These are phyloP conservation scores for Penicillium cosmopolitanum DNA, from an alignment of 495 filamentous ascomycete genomes.

Conservation along the genomic window DNA sequence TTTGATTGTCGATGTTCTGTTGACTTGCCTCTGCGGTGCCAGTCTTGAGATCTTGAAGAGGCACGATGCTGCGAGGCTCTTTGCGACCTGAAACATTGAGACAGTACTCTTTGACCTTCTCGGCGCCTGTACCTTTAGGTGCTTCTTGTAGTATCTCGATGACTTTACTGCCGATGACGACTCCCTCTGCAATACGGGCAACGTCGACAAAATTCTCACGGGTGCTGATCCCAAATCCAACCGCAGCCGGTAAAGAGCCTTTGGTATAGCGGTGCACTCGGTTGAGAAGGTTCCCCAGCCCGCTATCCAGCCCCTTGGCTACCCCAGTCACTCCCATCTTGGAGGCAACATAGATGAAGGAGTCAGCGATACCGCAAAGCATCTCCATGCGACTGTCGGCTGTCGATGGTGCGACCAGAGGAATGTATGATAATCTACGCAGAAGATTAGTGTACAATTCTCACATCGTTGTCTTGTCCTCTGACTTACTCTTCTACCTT, in stretches of 20 bases:
- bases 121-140: slow-evolving; percentile 49
- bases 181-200: slow-evolving; percentile 77
- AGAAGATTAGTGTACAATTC: neutral
- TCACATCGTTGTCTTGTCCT: too few relatives aligned
- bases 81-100: slow-evolving; percentile 7
- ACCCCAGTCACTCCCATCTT: slow-evolving; percentile 95
- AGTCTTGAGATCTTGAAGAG: neutral
- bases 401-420: slow-evolving; percentile 89
- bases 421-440: slow-evolving; percentile 82
- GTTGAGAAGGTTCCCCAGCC: slow-evolving; percentile 74
- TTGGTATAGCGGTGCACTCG: slow-evolving; percentile 85
- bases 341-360: slow-evolving; percentile 97
- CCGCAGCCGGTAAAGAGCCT: slow-evolving; percentile 73
- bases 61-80: neutral
- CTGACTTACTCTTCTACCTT: slow-evolving; percentile 63
- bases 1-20: neutral
- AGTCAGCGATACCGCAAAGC: slow-evolving; percentile 94
- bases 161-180: slow-evolving; percentile 86
- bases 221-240: slow-evolving; percentile 94
- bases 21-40: neutral
- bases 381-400: slow-evolving; percentile 86
- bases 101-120: slow-evolving; percentile 13
- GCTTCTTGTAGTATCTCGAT: slow-evolving; percentile 69
- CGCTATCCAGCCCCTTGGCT: slow-evolving; percentile 72
- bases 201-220: slow-evolving; percentile 67